Evolutionary conservation across 2,329 filamentous ascomycete genomes (phyloP).

Genomic region (Fusarium fracticaudum): DNA sequence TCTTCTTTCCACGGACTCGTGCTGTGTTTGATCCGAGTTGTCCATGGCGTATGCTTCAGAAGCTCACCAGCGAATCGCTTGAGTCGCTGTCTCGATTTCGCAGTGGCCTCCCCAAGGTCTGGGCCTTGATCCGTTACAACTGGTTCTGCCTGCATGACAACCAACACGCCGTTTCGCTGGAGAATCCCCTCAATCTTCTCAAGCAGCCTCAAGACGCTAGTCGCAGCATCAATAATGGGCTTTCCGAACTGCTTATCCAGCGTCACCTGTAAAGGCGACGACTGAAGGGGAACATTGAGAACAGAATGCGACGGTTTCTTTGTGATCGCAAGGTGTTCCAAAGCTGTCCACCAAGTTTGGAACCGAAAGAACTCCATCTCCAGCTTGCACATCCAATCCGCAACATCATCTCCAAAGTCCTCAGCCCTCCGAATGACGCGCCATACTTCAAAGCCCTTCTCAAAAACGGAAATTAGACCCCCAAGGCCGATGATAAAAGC

Average conservation of each 20-base stretch:
- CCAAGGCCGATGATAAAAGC: not conserved
- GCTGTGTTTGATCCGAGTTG: not conserved
- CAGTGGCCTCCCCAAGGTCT: rapidly evolving
- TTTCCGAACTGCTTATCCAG: not conserved
- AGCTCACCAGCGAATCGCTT: not conserved
- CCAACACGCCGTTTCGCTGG: not conserved
- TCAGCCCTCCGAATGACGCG: not conserved
- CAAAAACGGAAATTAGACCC: not conserved
- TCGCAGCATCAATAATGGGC: not conserved
- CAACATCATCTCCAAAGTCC: not conserved
- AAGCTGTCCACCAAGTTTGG: not conserved
- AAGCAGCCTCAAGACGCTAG: not conserved
- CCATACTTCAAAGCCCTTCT: not conserved
- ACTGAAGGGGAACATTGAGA: not conserved
- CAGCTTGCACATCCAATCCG: conserved; percentile 2
- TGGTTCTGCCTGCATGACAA: rapidly evolving
- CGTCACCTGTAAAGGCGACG: not conserved
- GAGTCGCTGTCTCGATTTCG: not conserved
- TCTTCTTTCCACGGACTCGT: not conserved
- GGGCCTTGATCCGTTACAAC: rapidly evolving
- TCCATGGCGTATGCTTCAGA: not conserved
- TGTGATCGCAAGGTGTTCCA: not conserved
- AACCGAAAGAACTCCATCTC: conserved; percentile 2
- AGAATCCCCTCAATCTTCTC: not conserved
- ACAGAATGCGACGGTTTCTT: not conserved